A percentile compares a stretch with the other conserved stretches of the same genome.
Conservation (phyloP, 306 rosid genomes). For the Canavalia ensiformis region DNA sequence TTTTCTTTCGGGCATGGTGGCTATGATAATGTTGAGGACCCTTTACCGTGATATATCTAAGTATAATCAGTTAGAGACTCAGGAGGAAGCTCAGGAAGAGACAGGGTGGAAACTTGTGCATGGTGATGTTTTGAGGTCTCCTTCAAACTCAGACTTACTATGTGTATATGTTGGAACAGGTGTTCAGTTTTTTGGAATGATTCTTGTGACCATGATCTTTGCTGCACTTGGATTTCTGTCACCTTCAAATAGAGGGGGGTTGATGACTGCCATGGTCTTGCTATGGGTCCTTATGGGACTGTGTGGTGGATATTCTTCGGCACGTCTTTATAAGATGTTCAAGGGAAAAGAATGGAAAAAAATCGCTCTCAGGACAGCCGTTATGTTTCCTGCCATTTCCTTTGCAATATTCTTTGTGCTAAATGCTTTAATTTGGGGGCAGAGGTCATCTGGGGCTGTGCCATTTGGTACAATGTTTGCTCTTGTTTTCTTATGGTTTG, state of each 20-base stretch:
- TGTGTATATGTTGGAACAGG: slow-evolving; percentile 94
- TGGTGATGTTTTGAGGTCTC: slow-evolving; percentile 89
- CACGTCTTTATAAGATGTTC: slow-evolving; percentile 74
- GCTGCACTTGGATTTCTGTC: slow-evolving; percentile 92
- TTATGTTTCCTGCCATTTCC: slow-evolving; percentile 74
- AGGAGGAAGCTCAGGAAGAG: slow-evolving; percentile 96
- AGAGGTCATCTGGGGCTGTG: slow-evolving; percentile 92
- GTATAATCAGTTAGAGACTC: slow-evolving; percentile 90
- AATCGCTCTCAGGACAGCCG: slow-evolving; percentile 76
- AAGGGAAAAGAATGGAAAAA: slow-evolving; percentile 88
- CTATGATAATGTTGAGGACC: slow-evolving; percentile 97
- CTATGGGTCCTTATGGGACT: slow-evolving; percentile 95
- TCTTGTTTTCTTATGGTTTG: slow-evolving; percentile 89
- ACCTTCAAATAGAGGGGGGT: slow-evolving; percentile 91
- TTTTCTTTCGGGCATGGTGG: slow-evolving; percentile 94
- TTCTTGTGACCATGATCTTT: slow-evolving; percentile 85
- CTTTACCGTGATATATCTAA: slow-evolving; percentile 95
- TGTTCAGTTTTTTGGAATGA: slow-evolving; percentile 92
- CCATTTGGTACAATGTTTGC: slow-evolving; percentile 99
- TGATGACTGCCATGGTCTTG: slow-evolving; percentile 92
- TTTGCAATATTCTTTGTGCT: slow-evolving; percentile 80
- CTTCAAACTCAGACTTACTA: slow-evolving; percentile 74
- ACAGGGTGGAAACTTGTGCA: slow-evolving; percentile 94
- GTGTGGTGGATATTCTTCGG: slow-evolving; percentile 76
- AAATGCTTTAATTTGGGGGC: slow-evolving; percentile 93